Conservation (phyloP, 2,329 filamentous ascomycete species). For the Epichloe glyceriae region DNA sequence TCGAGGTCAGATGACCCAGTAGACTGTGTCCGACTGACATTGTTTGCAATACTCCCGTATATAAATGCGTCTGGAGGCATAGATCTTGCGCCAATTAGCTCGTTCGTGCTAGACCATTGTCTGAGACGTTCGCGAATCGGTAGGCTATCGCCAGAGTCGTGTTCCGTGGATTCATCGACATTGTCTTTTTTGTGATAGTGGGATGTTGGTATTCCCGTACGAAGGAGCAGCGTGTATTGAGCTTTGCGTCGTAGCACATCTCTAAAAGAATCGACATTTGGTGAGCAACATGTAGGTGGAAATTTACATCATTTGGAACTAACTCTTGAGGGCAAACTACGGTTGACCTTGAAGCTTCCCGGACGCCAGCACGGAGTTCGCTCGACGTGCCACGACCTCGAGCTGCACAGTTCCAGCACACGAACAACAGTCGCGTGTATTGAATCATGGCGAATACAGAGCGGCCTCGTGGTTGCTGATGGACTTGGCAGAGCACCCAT, state of each 20-base stretch:
- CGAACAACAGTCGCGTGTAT: conserved; percentile 15
- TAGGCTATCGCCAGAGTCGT: conserved; percentile 1
- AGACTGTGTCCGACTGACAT: conserved; percentile 19
- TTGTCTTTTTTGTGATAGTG: background rate
- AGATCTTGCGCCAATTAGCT: conserved; percentile 9
- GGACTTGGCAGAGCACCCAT: background rate
- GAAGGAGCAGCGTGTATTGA: background rate
- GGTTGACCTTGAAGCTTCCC: background rate
- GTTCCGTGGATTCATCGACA: background rate
- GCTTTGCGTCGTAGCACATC: conserved; percentile 8
- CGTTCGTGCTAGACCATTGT: conserved; percentile 28
- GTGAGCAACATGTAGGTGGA: conserved; percentile 1
- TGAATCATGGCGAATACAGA: conserved; percentile 16
- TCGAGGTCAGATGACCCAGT: conserved; percentile 21
- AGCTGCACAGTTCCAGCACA: conserved; percentile 21
- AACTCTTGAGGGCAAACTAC: background rate
- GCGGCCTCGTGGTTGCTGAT: background rate
- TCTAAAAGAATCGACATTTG: conserved; percentile 2
- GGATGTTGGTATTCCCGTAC: background rate
- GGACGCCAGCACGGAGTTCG: background rate
- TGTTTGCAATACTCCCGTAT: conserved; percentile 17
- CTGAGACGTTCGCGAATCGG: conserved; percentile 29
- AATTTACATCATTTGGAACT: conserved; percentile 2
- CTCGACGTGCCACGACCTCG: background rate
- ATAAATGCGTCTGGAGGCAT: conserved; percentile 15